These are phyloP conservation scores for Candida odintsovae DNA, from an alignment of 805 yeast genomes.

Conservation along the genomic window DNA sequence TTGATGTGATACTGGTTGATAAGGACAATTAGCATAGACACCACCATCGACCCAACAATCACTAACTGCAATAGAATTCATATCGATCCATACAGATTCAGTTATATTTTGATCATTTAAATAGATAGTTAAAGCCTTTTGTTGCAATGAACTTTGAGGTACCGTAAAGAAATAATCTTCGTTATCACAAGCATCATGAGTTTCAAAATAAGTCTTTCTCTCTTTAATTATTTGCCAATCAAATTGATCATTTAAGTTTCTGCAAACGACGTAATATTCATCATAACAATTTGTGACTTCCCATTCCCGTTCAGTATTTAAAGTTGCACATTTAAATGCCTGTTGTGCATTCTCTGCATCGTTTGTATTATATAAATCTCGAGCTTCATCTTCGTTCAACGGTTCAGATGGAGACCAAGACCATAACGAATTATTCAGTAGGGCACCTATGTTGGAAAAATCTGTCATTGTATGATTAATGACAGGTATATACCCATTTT, in stretches of 20 bases:
- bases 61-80: conserved; percentile 67
- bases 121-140: conserved; percentile 21
- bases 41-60: conserved; percentile 90
- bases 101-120: conserved; percentile 19
- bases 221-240: conserved; percentile 38
- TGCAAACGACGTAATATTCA: conserved; percentile 49
- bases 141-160: conserved; percentile 48
- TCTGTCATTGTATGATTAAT: conserved; percentile 33
- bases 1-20: conserved; percentile 47
- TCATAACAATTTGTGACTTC: conserved; percentile 60
- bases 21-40: conserved; percentile 72
- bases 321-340: conserved; percentile 42
- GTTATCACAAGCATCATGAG: conserved; percentile 22
- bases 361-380: conserved; percentile 7
- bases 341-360: conserved; percentile 14
- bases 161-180: conserved; percentile 32
- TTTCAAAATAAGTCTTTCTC: conserved; percentile 38
- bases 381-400: conserved; percentile 15
- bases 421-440: conserved; percentile 48
- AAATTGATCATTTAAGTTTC: conserved; percentile 30
- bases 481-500: conserved; percentile 65
- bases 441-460: conserved; percentile 24
- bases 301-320: conserved; percentile 46
- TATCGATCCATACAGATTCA: conserved; percentile 66
- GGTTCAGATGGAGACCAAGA: conserved; percentile 70